Evolutionary conservation across 768 basidiomycete species (phyloP).

Genomic region (Mycena haematopus): DNA sequence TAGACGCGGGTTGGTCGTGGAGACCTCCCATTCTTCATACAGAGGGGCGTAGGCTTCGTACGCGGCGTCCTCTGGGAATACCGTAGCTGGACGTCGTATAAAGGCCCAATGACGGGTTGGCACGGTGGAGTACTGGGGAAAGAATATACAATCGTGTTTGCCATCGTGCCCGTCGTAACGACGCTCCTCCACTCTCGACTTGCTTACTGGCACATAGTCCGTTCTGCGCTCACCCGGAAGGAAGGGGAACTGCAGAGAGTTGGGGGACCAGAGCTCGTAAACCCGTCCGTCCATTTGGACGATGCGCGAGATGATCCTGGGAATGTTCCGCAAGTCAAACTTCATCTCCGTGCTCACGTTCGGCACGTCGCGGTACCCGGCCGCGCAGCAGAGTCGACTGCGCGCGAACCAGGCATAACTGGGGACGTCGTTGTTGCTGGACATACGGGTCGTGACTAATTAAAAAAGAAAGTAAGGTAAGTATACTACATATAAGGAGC

Average conservation of each 20-base stretch:
- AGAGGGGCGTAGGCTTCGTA: neutral
- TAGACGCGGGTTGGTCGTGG: too few species aligned
- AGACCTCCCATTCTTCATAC: too few species aligned
- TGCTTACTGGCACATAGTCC: neutral
- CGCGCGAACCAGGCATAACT: too few species aligned
- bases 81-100: neutral
- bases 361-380: too few species aligned
- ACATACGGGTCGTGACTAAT: too few species aligned
- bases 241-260: neutral
- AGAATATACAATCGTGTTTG: too few species aligned
- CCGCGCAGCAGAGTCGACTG: too few species aligned
- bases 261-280: slow-evolving; percentile 4
- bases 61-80: too few species aligned
- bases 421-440: too few species aligned
- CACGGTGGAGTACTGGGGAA: neutral
- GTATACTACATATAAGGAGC: too few species aligned
- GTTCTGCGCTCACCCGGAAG: neutral
- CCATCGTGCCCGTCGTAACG: neutral
- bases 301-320: neutral
- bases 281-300: neutral
- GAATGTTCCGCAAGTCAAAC: neutral
- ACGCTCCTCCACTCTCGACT: neutral
- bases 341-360: neutral
- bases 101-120: neutral
- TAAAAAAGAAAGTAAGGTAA: too few species aligned